Percentiles rank a stretch among this genome's conserved stretches.
Conservation (phyloP, 2,329 filamentous ascomycete species). For the Diaporthe sp. region DNA sequence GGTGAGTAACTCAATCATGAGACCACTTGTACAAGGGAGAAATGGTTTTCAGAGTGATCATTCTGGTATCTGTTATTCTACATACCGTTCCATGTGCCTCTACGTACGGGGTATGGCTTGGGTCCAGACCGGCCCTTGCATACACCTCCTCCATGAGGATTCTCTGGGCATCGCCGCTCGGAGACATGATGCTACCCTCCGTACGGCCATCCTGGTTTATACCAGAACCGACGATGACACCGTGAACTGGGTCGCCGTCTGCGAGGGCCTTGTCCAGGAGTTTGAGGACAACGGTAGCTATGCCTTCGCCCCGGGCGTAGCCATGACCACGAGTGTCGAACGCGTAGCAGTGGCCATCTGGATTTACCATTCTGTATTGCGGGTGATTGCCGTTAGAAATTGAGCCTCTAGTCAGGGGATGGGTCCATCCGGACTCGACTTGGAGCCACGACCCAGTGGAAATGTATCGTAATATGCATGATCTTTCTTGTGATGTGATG, state of each 20-base stretch:
- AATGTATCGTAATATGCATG: background rate
- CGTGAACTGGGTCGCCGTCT: slow-evolving; percentile 47
- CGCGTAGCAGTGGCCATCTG: slow-evolving; percentile 43
- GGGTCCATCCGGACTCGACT: too few relatives aligned
- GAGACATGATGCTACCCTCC: slow-evolving; percentile 50
- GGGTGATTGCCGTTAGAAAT: background rate
- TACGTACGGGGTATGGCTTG: slow-evolving; percentile 42
- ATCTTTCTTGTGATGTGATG: background rate
- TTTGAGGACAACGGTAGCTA: slow-evolving; percentile 53
- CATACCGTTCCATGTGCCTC: slow-evolving; percentile 47
- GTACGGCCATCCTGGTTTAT: slow-evolving; percentile 56
- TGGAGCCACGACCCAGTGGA: too few relatives aligned
- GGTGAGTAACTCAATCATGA: background rate
- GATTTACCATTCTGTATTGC: slow-evolving; percentile 38
- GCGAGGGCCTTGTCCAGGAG: slow-evolving; percentile 51
- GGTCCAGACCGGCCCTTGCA: slow-evolving; percentile 37
- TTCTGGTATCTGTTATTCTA: background rate
- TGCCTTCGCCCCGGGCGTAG: slow-evolving; percentile 54
- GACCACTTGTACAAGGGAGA: background rate
- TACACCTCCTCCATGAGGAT: slow-evolving; percentile 43
- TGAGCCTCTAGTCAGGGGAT: too few relatives aligned
- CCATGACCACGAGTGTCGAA: slow-evolving; percentile 52
- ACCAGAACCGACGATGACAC: slow-evolving; percentile 50
- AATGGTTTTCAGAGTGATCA: background rate
- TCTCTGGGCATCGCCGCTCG: slow-evolving; percentile 44